Base-by-base conservation (phyloP, 1,284 basidiomycete genomes). In the Cryptococcus neoformans region DNA sequence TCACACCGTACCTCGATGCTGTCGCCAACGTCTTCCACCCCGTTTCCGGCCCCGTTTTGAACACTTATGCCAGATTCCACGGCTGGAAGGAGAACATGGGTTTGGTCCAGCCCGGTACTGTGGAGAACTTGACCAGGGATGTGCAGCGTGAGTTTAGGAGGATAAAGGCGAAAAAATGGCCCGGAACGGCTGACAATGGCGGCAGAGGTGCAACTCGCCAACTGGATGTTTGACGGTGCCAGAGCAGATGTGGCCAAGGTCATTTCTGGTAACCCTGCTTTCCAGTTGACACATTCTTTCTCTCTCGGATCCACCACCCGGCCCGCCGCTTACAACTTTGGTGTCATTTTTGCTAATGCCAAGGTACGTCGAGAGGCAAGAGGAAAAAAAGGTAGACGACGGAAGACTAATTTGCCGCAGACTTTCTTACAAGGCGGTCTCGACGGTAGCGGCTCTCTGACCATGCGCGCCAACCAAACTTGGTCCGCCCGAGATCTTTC, bases 251-350 rank as follows among this genome's bases (percentile, higher is more conserved):
- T 99, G 67, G 89, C 92, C 59, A 99, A 99, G 81, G 88, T 85
- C 65, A 82, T 99, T 66, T 96, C 92, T 55, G 84, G 90, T 76
- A 92, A 87, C 78, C 96, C 96, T 37, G 87, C 91, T 55, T 99
- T 99, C 85, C 94, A 98, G 82, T 89, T 98, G 71, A 94, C 93
- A 58, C 96, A 99, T 78, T 91, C 92, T 44, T 98, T 99, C 80
- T 83, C 87, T 55, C 72, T 78, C 52, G 76, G 75, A 44, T 72
- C 64, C 68, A 58, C 85, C 75, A 84, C 86, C 42, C 76, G 84
- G 37, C 81, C 88, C 9, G 82, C 89, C 34, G 87, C 87, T 45
- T 99, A 99, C 81, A 94, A 92, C 78, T 97, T 99, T 77, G 90
- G 90, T 57, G 92, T 93, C 16, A 85, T 98, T 51, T 97, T 89